Percentiles rank a stretch among this genome's conserved stretches.
phyloP scores from a whole-genome alignment of 106 monocot species.

The Gastrodia elata region DNA sequence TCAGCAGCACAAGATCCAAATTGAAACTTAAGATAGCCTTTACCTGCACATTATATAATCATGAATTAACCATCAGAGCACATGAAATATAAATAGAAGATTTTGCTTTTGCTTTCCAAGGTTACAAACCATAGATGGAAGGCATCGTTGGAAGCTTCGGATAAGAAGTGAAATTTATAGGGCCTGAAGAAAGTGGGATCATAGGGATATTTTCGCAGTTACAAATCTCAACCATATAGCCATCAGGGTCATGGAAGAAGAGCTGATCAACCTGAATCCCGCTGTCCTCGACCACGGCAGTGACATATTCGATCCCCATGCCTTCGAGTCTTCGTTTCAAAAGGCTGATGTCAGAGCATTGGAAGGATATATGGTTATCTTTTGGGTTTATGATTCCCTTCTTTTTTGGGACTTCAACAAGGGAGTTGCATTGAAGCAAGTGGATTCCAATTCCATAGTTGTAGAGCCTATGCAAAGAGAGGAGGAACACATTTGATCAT shows the following conservation, averaged over 20 bases:
- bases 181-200: conserved; percentile 42
- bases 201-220: conserved; percentile 50
- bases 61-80: not conserved
- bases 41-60: conserved; percentile 16
- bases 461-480: conserved; percentile 27
- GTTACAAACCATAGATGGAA: conserved; percentile 15
- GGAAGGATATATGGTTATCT: conserved; percentile 70
- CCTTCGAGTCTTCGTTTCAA: conserved; percentile 29
- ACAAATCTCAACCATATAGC: conserved; percentile 67
- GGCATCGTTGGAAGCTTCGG: conserved; percentile 17
- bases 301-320: conserved; percentile 47
- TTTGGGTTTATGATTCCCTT: conserved; percentile 40
- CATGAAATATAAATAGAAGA: not conserved
- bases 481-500: not conserved
- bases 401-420: conserved; percentile 25
- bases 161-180: conserved; percentile 25
- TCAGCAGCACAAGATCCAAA: conserved; percentile 25
- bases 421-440: conserved; percentile 30
- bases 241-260: conserved; percentile 68
- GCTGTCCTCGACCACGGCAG: conserved; percentile 37
- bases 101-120: not conserved
- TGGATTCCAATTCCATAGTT: conserved; percentile 53
- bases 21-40: conserved; percentile 15
- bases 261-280: conserved; percentile 49
- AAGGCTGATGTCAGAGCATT: conserved; percentile 32